Evolutionary conservation across 805 yeast species (phyloP), one percentile per base, ranked within the genome.

Genomic region (Pichia pseudocactophila): DNA sequence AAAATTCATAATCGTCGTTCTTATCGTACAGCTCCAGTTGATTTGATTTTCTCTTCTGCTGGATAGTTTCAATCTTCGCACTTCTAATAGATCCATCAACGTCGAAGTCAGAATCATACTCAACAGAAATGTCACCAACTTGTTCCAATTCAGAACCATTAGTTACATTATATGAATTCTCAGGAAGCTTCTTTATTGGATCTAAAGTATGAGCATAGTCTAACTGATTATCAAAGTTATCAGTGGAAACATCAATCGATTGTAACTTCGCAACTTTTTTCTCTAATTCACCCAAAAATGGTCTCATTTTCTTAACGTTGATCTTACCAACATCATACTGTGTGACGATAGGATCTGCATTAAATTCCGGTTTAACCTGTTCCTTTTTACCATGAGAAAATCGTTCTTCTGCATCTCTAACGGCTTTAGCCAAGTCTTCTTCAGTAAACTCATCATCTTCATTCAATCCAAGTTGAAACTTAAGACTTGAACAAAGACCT

Each of bases 231-330:
- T 15, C 17, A 22, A 9, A 12, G 10, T 2, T 25, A 3, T 30
- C 19, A 5, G 26, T 4, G 13, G 18, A 40, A 13, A 26, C 19
- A 9, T 9, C 12, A 33, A 69, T 66, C 1, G 75, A 54, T 4
- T 64, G 65, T 3, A 65, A 54, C 43, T 63, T 71, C 7, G 59
- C 63, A 11, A 77, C 80, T 49, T 73, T 75, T 3, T 68, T 57
- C 18, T 70, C 64, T 49, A 78, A 61, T 52, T 78, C 84, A 37
- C 68, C 64, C 49, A 78, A 61, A 52, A 78, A 76, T 25, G 69
- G 62, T 39, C 56, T 50, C 55, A 53, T 56, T 18, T 47, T 46
- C 20, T 30, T 28, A 1, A 44, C 35, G 15, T 54, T 52, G 27
- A 49, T 41, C 41, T 54, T 48, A 36, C 55, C 48, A 3, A 43